Evolutionary conservation across 164 flowering plant genomes (phyloP).

Genomic region (Paratinospora sagittata): DNA sequence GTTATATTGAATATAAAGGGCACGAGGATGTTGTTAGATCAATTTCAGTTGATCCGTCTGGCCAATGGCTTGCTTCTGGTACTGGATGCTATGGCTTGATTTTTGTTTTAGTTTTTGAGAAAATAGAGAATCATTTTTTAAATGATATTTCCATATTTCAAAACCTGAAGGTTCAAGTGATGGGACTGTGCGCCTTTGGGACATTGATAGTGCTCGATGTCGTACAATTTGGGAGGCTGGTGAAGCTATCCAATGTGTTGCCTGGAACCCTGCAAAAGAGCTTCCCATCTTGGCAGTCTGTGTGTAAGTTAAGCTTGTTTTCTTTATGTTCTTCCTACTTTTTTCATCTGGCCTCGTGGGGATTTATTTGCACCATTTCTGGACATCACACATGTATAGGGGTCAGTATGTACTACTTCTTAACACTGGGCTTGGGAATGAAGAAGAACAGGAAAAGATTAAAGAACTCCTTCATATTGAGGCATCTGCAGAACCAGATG

Average conservation of each 20-base stretch:
- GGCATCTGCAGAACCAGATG: slow-evolving; percentile 30
- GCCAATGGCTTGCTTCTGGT: slow-evolving; percentile 97
- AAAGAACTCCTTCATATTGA: slow-evolving; percentile 56
- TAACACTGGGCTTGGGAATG: slow-evolving; percentile 67
- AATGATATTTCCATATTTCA: slow-evolving; percentile 8
- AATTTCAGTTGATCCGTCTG: slow-evolving; percentile 61
- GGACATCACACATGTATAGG: slow-evolving; percentile 31
- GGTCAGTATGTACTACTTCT: slow-evolving; percentile 70
- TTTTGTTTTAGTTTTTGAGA: background rate
- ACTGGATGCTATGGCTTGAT: slow-evolving; percentile 5
- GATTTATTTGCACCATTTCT: background rate
- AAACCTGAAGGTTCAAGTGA: slow-evolving; percentile 63
- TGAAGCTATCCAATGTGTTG: slow-evolving; percentile 59
- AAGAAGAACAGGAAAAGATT: slow-evolving; percentile 54
- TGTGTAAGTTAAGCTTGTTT: slow-evolving; percentile 35
- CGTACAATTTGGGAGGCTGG: slow-evolving; percentile 64
- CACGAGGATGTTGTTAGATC: slow-evolving; percentile 75
- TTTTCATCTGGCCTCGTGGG: background rate
- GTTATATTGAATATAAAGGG: slow-evolving; percentile 86
- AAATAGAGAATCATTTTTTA: background rate
- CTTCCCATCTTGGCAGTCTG: slow-evolving; percentile 72
- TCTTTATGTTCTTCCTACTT: background rate
- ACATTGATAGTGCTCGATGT: slow-evolving; percentile 87
- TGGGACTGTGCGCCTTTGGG: slow-evolving; percentile 95
- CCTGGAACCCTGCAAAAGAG: slow-evolving; percentile 85